Evolutionary conservation across 2,329 filamentous ascomycete species (phyloP), one percentile per base, ranked within the genome.

Genomic region (Arthrobotrys musiformis): DNA sequence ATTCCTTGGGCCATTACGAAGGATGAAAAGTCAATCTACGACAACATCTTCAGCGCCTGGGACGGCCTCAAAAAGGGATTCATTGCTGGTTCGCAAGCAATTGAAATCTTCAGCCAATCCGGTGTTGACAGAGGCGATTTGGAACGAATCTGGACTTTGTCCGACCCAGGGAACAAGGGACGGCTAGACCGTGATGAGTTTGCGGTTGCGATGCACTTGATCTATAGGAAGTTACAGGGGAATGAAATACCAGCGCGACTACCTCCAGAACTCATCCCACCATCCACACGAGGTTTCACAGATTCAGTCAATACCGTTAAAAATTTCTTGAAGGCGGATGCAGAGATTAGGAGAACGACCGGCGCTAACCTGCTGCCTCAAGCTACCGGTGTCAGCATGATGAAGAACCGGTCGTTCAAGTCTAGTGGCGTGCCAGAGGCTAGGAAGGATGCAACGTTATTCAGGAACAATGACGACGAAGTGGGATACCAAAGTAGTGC

Each of bases 1-100:
- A 94, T 99, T 81, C 95, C 95, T 0, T 99, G 95, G 95, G 94
- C 95, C 15, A 95, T 99, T 76, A 99, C 95, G 3, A 99, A 99
- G 83, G 94, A 97, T 79, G 95, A 99, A 84, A 99, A 99, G 87
- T 94, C 92, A 78, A 91, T 96, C 79, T 99, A 99, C 80, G 95
- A 99, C 84, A 89, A 93, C 76, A 89, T 98, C 35, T 99, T 99
- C 86, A 92, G 90, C 79, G 94, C 94, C 4, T 99, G 95, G 95
- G 95, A 99, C 84, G 95, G 95, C 1, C 89, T 99, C 79, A 89
- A 90, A 79, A 97, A 96, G 84, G 95, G 95, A 0, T 97, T 91
- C 81, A 96, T 99, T 82, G 92, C 90, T 54, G 95, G 95, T 63
- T 92, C 92, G 80, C 93, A 95, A 81, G 94, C 95, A 13, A 95